A percentile compares a stretch with the other conserved stretches of the same genome.
These are phyloP conservation scores for Cyclostephanos invisitatus DNA, from an alignment of 108 stramenopile genomes.

Conservation along the genomic window DNA sequence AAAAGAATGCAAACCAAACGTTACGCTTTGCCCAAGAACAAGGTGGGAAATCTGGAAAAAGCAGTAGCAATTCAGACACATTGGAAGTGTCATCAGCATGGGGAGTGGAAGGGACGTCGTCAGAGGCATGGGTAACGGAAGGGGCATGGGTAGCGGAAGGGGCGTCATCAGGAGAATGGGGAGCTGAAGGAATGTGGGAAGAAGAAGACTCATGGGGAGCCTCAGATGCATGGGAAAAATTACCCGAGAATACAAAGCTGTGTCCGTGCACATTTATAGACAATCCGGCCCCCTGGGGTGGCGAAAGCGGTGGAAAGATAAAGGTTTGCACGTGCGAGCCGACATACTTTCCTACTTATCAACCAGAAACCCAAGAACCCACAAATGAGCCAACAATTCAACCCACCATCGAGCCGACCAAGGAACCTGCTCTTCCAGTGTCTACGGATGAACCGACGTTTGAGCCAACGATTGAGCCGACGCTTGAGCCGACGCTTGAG, in stretches of 20 bases:
- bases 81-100: neutral
- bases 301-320: neutral
- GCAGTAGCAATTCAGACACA: neutral
- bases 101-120: neutral
- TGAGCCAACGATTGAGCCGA: neutral
- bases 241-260: neutral
- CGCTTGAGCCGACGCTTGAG: neutral
- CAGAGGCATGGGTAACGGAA: no score
- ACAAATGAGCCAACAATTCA: no score
- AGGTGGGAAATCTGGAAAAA: neutral
- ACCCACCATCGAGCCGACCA: no score
- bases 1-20: neutral
- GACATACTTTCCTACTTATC: conserved; percentile 3
- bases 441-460: no score
- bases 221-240: neutral
- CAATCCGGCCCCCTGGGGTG: neutral
- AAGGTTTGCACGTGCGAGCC: conserved; percentile 17
- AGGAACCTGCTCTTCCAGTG: no score
- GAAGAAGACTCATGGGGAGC: no score
- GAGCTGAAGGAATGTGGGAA: no score
- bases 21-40: neutral
- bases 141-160: no score
- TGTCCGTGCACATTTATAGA: conserved; percentile 2
- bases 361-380: no score
- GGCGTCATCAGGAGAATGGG: no score